Base-by-base conservation (phyloP, 345 rosid species). In the Aegle marmelos region DNA sequence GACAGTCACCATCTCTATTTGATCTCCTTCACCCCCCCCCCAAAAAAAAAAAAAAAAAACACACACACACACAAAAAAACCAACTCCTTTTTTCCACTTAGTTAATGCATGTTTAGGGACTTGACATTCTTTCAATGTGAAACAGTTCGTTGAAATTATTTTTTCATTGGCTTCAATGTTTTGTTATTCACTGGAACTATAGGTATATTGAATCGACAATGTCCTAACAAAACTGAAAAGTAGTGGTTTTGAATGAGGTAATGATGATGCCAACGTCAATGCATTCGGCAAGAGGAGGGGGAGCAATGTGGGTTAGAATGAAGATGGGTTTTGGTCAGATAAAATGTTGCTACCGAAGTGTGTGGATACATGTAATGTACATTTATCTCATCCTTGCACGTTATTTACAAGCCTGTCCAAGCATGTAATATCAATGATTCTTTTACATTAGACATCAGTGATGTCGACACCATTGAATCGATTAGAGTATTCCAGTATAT, bases 131-230 rank as follows among this genome's bases (percentile, higher is more conserved):
- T 50, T 64, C 7, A 3, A 2, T 74, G n/a, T 45, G 60, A 30
- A 62, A n/a, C 36, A 66, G 10, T 53, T 65, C 11, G 2, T 33
- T 76, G 21, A n/a, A 54, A 36, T 17, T 16, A 16, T 24, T 10
- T 75, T 6, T 16, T 30, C 11, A 60, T 36, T 76, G 39, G 80
- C 22, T 17, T 33, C 50, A 50, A n/a, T 75, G 50, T 45, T 31
- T 59, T 67, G 64, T n/a, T 57, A 30, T 59, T 56, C 27, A 64
- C 65, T 65, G 68, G 79, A 73, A 66, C 1, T 36, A 41, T 41
- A 17, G 10, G 71, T 19, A 77, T 77, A 78, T 74, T 69, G 79
- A 78, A 17, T 70, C 17, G 76, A 37, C 34, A 68, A 14, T 27
- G 66, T 25, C 62, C 54, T 36, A 36, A 34, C 37, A 11, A 41